Evolutionary conservation across 2,329 filamentous ascomycete genomes (phyloP).

Genomic region (Exophiala viscosa): DNA sequence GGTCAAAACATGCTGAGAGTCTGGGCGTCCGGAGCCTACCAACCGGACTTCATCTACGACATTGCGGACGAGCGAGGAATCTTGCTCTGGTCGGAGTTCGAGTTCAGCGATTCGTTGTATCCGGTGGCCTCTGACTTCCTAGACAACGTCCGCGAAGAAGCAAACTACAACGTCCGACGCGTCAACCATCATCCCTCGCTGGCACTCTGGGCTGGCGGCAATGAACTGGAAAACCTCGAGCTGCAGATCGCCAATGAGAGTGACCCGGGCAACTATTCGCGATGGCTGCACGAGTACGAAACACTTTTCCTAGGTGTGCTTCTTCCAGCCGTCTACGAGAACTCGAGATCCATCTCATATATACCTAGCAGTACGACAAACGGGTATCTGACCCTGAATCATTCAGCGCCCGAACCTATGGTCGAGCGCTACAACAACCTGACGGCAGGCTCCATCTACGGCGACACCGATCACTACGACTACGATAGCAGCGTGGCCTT

Average conservation of each 20-base stretch:
- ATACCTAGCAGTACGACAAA: constrained; percentile 59
- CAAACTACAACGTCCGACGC: constrained; percentile 60
- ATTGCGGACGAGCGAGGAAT: constrained; percentile 74
- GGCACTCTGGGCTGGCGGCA: constrained; percentile 87
- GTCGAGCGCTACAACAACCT: constrained; percentile 55
- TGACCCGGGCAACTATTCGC: constrained; percentile 41
- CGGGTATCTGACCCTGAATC: constrained; percentile 55
- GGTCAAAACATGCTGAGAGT: constrained; percentile 62
- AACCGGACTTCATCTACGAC: constrained; percentile 69
- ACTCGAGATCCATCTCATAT: constrained; percentile 58
- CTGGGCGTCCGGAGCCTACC: constrained; percentile 76
- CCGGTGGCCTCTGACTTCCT: constrained; percentile 63
- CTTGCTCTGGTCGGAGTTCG: constrained; percentile 85
- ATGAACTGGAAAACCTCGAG: constrained; percentile 54
- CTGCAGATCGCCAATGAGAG: constrained; percentile 36
- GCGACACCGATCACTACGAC: constrained; percentile 60
- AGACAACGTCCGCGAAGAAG: constrained; percentile 62
- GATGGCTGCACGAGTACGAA: constrained; percentile 54
- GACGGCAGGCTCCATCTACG: constrained; percentile 51
- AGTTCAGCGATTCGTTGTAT: constrained; percentile 75
- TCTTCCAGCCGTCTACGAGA: constrained; percentile 55
- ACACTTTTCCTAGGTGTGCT: constrained; percentile 55
- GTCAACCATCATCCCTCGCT: constrained; percentile 83
- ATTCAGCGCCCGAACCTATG: constrained; percentile 52
- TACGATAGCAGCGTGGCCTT: constrained; percentile 54